phyloP scores from a whole-genome alignment of 306 rosid species.

The Corylus heterophylla region DNA sequence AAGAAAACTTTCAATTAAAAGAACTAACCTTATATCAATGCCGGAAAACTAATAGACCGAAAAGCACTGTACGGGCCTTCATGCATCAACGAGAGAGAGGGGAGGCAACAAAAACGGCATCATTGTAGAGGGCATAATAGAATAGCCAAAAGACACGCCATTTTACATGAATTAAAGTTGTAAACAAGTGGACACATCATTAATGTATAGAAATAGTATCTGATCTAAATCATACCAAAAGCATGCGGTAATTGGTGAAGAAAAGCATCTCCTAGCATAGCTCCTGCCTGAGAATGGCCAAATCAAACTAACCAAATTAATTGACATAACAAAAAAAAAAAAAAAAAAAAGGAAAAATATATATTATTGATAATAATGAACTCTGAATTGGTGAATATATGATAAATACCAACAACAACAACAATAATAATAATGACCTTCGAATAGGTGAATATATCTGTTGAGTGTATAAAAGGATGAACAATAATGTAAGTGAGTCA shows the following conservation, averaged over 20 bases:
- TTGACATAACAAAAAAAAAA: conserved; percentile 10
- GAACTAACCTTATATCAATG: too few species aligned
- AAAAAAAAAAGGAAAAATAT: conserved; percentile 12
- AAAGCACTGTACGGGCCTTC: too few species aligned
- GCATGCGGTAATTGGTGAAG: conserved; percentile 99
- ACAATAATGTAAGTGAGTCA: too few species aligned
- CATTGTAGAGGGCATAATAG: too few species aligned
- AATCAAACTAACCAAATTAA: conserved; percentile 23
- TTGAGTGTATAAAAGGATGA: too few species aligned
- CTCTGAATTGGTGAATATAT: too few species aligned
- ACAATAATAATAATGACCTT: not conserved
- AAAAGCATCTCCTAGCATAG: conserved; percentile 98
- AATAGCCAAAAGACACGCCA: too few species aligned
- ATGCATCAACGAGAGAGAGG: too few species aligned
- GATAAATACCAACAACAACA: not conserved
- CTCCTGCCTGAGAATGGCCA: conserved; percentile 78
- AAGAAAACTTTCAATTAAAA: too few species aligned
- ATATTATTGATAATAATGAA: not conserved
- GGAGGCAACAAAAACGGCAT: too few species aligned
- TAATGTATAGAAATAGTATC: conserved; percentile 12
- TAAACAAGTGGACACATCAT: conserved; percentile 1
- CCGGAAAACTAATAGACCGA: too few species aligned
- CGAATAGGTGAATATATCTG: too few species aligned
- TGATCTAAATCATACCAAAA: conserved; percentile 61
- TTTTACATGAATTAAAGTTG: not conserved